Base-by-base conservation (phyloP, 1,139 yeast genomes). In the Saccharomyces hybrid region DNA sequence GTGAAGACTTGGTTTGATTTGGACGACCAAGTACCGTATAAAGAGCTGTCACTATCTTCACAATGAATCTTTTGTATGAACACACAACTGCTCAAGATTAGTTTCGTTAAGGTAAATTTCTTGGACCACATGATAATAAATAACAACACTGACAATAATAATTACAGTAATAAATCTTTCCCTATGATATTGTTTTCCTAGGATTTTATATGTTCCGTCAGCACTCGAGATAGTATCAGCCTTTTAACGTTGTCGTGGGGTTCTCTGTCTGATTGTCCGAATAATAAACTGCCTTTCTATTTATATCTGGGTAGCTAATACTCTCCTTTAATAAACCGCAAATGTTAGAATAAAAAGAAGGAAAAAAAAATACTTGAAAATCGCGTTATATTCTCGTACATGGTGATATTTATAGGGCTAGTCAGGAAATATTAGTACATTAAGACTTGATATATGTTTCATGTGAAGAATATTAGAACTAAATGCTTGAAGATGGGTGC, bases 1-100 rank as follows among this genome's bases (percentile, higher is more conserved):
- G 99, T 93, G 74, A 93, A 86, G 8, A 95, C 99, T 6, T 96
- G 83, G 70, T 88, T 88, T 20, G 97, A 85, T 70, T 93, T 93
- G 16, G 97, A 86, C 0, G 91, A 72, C 99, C 99, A 93, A 0
- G 99, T 93, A n/a, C 99, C 99, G 49, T 74, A 83, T 52, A 84
- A 70, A 54, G 73, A 56, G 11, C 31, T 38, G 44, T 6, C 7
- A 8, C 5, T 6, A 13, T 38, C 25, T 16, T 38, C 44, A 38
- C 44, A 38, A 9, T 11, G 25, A 5, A 38, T 16, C n/a, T 20
- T 20, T 11, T 38, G 44, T 8, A 8, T 16, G 44, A 38, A 38
- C 25, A 38, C 2, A 38, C n/a, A 38, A 16, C 44, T 4, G 25
- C 25, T 20, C 25, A 38, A 38, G 44, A 38, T 38, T 5, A 38